Base-by-base conservation (phyloP, 2,329 filamentous ascomycete genomes). In the Gyromitra esculenta region DNA sequence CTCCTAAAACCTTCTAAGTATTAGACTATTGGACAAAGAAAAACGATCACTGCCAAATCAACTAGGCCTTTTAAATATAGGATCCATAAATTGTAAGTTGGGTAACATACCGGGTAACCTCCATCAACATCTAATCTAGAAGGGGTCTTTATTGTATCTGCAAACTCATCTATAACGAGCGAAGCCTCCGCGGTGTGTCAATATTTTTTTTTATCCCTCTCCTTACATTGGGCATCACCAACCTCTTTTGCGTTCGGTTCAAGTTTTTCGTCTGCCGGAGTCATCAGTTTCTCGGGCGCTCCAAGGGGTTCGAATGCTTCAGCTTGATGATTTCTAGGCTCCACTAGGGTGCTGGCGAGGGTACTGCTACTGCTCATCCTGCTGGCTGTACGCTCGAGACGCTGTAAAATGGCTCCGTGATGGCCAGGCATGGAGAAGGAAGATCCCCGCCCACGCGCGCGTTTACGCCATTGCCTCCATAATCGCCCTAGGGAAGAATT, bases 391-490 rank as follows among this genome's bases (percentile, higher is more conserved):
- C 77, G 68, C n/a, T 78, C 76, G 15, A 72, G 57, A 48, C 68
- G 77, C 18, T 77, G 74, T 9, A 70, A 25, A 37, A 69, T 8
- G 1, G 39, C 43, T 41, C 63, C 72, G n/a, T 79, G 68, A 37
- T 69, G 54, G 15, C 67, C 43, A 21, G 79, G 68, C 13, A 76
- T 48, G 5, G 75, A 79, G 37, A 79, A 74, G 5, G 77, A 79
- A 48, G 76, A 64, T 21, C 77, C 67, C 25, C 76, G 67, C 21
- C 78, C 78, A 74, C 92, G 89, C 80, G 92, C 87, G 78, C 91
- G 89, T 85, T 97, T 97, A 84, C 96, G 93, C 96, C 96, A 99
- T 35, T 92, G 92, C 80, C 96, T 89, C 96, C 96, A 99, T 56
- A 98, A 86, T 63, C 94, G 88, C 21, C 96, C 96, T 0, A 99